Conservation (phyloP, 305 asterid genomes). For the Solanum hybrid region DNA sequence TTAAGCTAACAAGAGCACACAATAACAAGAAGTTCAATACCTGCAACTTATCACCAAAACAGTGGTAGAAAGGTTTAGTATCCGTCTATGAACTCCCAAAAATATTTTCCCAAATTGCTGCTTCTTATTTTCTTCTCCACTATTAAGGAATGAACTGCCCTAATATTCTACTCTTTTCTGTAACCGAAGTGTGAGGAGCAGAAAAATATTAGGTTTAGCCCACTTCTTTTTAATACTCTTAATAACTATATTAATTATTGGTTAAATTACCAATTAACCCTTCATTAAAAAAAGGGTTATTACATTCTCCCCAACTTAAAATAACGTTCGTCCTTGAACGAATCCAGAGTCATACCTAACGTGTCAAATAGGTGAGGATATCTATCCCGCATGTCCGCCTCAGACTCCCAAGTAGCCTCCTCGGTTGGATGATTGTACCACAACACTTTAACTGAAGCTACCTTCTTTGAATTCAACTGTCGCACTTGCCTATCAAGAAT, state of each 20-base stretch:
- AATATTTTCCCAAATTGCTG: not conserved
- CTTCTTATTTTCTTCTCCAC: not conserved
- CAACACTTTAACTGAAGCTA: not conserved
- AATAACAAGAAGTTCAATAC: not conserved
- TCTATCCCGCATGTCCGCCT: not conserved
- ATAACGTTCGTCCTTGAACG: not conserved
- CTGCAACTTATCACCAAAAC: not conserved
- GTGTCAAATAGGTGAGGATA: not conserved
- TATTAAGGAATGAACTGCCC: not conserved
- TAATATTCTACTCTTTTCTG: not conserved
- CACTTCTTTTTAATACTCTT: not conserved
- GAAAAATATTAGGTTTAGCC: not conserved
- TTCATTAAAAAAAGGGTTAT: not conserved
- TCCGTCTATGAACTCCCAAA: not conserved
- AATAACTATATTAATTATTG: not conserved
- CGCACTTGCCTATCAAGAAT: not conserved
- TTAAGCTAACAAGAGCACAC: not conserved
- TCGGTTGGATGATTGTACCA: not conserved
- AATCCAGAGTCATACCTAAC: not conserved
- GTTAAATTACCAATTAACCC: not conserved
- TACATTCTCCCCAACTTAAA: not conserved
- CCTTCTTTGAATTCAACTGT: not conserved
- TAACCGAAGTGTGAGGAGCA: not conserved
- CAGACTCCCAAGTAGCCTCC: not conserved
- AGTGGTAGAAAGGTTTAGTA: not conserved